Conservation (phyloP, 139 green algal genomes). For the Tetratostichococcus sp. region DNA sequence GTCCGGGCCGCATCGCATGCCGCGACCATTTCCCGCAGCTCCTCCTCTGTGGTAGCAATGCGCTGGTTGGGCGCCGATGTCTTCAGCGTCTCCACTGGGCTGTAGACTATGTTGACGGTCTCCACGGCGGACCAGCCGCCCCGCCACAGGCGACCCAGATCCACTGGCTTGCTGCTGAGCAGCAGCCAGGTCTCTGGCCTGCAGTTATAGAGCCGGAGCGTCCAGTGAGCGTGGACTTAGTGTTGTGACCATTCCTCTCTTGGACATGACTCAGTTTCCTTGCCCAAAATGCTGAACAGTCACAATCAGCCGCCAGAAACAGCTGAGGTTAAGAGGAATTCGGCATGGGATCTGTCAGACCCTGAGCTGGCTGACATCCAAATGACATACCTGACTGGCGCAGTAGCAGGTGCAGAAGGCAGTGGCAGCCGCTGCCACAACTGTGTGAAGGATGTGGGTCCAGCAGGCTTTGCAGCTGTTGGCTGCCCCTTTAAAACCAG, state of each 20-base stretch:
- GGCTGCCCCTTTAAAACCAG: background rate
- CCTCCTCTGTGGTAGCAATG: background rate
- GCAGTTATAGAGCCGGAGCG: no score
- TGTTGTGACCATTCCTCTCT: no score
- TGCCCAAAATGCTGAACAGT: no score
- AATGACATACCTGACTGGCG: no score
- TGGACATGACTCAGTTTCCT: no score
- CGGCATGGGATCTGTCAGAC: no score
- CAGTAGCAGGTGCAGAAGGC: no score
- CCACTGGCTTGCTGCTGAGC: background rate
- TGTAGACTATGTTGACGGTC: background rate
- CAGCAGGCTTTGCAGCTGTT: background rate
- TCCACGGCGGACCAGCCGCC: background rate
- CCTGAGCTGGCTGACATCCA: no score
- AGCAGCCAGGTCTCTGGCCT: background rate
- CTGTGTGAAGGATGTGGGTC: background rate
- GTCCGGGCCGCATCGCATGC: constrained; percentile 22
- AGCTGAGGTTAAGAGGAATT: no score
- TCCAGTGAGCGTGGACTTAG: no score
- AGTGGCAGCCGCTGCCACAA: background rate
- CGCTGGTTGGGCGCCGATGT: background rate
- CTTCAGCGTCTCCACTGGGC: background rate
- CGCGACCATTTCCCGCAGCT: background rate
- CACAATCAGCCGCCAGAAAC: no score
- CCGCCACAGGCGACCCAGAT: background rate